Evolutionary conservation across 2,329 filamentous ascomycete genomes (phyloP), one percentile per base, ranked within the genome.

Genomic region (Stenocarpella maydis): DNA sequence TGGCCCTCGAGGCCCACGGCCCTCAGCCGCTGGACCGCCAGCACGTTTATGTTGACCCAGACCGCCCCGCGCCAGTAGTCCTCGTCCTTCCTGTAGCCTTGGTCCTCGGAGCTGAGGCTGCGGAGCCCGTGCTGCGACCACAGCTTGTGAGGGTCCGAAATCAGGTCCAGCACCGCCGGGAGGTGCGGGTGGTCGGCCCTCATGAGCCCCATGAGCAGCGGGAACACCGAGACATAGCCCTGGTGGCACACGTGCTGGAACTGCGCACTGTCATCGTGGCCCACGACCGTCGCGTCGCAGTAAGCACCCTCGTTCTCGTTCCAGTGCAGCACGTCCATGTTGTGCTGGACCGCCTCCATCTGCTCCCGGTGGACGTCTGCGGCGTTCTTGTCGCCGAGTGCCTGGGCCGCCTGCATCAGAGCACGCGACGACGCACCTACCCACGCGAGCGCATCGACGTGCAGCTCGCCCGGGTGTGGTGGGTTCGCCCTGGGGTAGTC

Each of bases 301-400:
- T 93, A 97, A 60, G 90, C 91, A 68, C 92, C 88, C 10, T 89
- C 86, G 73, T 90, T 85, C 66, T 92, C 86, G 19, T 89, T 90
- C 95, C 95, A 98, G 81, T 98, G 95, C 31, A 98, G 85, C 76
- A 95, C 93, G 72, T 95, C 91, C 60, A 97, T 88, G 78, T 98
- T 98, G 73, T 86, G 88, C 50, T 89, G 82, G 69, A 97, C 96
- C 12, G 91, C 93, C 19, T 87, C 87, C 67, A 93, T 87, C 67
- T 91, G 92, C 69, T 86, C 88, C 47, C 84, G 84, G 74, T 95
- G 93, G 74, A 92, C 88, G n/a, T 87, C 85, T 1, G 87, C 89
- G 73, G 97, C 94, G n/a, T 97, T 93, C 0, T 81, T 80, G 72
- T 94, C 88, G 47, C 87, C 89, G 14, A 97, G 85, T 31, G 89